Conservation (phyloP, 345 rosid genomes). For the Punica granatum region DNA sequence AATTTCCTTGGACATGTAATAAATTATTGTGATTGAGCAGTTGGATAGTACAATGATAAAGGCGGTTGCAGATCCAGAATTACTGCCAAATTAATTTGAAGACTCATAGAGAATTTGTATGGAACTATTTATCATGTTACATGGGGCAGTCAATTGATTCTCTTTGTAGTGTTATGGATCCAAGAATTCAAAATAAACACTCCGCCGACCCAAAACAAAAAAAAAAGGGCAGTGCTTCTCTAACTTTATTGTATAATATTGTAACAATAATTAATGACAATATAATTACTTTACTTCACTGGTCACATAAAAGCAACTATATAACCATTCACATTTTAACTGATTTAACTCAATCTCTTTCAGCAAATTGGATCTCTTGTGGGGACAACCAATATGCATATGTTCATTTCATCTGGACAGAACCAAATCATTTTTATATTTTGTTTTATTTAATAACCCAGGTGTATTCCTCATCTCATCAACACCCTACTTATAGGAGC, state of each 20-base stretch:
- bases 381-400: neutral
- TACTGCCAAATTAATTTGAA: neutral
- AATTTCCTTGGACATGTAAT: no score
- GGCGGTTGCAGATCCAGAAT: neutral
- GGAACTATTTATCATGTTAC: neutral
- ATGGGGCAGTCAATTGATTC: neutral
- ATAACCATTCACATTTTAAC: neutral
- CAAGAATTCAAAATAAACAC: slow-evolving; percentile 16
- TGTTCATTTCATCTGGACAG: neutral
- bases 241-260: neutral
- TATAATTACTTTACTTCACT: neutral
- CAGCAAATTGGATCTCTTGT: neutral
- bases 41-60: no score
- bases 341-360: neutral
- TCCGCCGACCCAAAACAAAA: neutral
- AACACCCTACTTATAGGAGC: no score
- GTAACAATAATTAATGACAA: neutral
- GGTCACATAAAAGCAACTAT: neutral
- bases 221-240: neutral
- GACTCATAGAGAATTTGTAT: neutral
- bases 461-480: no score
- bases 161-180: slow-evolving; percentile 12
- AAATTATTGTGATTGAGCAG: no score
- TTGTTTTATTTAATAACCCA: no score
- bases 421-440: no score